Base-by-base conservation (phyloP, 805 yeast genomes). In the Suhomyces vadensis region DNA sequence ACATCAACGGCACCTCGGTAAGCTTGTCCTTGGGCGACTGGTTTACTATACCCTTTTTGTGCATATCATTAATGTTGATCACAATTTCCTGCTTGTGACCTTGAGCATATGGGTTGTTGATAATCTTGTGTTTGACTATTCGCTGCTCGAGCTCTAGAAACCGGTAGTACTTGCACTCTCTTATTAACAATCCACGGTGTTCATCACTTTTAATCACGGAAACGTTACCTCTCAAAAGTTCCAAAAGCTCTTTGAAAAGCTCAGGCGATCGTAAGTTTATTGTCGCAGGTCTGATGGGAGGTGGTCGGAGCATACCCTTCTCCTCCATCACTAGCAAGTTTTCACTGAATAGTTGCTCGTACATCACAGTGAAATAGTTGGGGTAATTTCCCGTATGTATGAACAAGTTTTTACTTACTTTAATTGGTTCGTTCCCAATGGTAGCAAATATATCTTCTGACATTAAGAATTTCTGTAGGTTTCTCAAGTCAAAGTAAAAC, bases 81-180 rank as follows among this genome's bases (percentile, higher is more conserved):
- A 79, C 51, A 7, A 90, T 85, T 51, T 85, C 94, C 50, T 81
- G 81, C 1, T 53, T 49, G 2, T 58, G 53, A 0, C 71, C 57
- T 6, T 6, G 5, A 3, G 41, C 19, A 50, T 78, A 71, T 0
- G 87, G 85, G 52, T 86, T 84, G 37, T 61, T 60, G 1, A 65
- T 47, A 9, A 85, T 70, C 21, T 61, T 61, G 53, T 75, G 78
- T 39, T 76, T 75, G n/a, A 85, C 62, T 19, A 90, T 58, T 47
- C 74, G 64, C 64, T 89, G 95, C 58, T 86, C 95, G 29, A 90
- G 67, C 27, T 82, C 89, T 37, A 79, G 66, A 53, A 90, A 84
- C 37, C 92, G 71, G 61, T 87, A 90, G 64, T 85, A 90, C 36
- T 77, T 73, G 51, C 95, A 86, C 57, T 90, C 97, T 41, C 71